These are phyloP conservation scores for Backusella sp. DNA, from an alignment of 192 early-diverging fungal species.

Conservation along the genomic window DNA sequence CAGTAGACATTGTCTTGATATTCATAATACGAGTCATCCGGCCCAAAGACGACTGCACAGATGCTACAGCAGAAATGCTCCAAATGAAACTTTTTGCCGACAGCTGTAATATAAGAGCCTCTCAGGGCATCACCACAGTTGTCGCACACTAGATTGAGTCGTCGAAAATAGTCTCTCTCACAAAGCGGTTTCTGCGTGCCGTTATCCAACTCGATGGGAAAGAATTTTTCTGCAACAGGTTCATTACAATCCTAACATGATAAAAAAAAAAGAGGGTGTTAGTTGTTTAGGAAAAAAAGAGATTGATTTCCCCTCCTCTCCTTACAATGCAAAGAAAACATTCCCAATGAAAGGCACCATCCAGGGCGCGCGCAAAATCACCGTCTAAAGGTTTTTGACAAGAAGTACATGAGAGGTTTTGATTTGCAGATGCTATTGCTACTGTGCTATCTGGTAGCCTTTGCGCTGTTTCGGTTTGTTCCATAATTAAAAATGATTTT, in stretches of 20 bases:
- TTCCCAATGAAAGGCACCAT: constrained; percentile 84
- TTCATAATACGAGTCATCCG: constrained; percentile 97
- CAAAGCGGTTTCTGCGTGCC: constrained; percentile 65
- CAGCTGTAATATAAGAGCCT: constrained; percentile 90
- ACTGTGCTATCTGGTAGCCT: background rate
- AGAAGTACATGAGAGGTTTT: constrained; percentile 12
- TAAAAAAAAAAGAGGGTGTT: background rate
- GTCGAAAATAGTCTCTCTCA: constrained; percentile 86
- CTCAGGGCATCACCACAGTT: constrained; percentile 89
- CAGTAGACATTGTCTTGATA: constrained; percentile 93
- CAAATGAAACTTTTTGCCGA: constrained; percentile 93
- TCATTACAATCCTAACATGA: constrained; percentile 67
- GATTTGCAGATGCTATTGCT: background rate
- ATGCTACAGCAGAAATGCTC: constrained; percentile 97
- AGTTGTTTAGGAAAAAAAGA: background rate
- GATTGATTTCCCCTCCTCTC: background rate
- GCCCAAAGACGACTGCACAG: constrained; percentile 91
- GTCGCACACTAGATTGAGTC: constrained; percentile 80
- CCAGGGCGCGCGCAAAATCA: constrained; percentile 87
- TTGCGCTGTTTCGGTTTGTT: background rate
- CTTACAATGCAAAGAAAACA: constrained; percentile 95
- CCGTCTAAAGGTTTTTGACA: constrained; percentile 65
- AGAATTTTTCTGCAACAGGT: constrained; percentile 85
- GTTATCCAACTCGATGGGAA: constrained; percentile 65
- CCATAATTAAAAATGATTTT: background rate